A percentile compares a stretch with the other conserved stretches of the same genome.
Conservation (phyloP, 2,329 filamentous ascomycete genomes). For the Aspergillus persii region DNA sequence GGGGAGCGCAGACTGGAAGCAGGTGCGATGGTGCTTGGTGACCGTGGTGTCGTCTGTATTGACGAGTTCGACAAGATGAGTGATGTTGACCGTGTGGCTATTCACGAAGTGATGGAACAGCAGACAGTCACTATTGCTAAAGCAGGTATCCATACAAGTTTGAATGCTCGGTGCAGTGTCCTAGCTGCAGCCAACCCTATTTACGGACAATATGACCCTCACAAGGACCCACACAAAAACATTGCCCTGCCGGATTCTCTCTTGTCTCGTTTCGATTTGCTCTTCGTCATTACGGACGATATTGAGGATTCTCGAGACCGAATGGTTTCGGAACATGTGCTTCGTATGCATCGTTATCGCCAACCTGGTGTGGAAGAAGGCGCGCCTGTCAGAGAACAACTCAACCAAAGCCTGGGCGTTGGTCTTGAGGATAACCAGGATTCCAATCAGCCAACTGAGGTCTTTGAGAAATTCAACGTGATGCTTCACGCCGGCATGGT, state of each 20-base stretch:
- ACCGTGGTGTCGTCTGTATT: slow-evolving; percentile 96
- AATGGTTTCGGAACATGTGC: slow-evolving; percentile 90
- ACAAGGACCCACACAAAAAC: slow-evolving; percentile 98
- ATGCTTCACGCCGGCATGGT: slow-evolving; percentile 95
- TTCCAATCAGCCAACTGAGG: slow-evolving; percentile 72
- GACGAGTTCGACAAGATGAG: slow-evolving; percentile 99
- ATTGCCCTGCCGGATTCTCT: slow-evolving; percentile 96
- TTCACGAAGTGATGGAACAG: slow-evolving; percentile 99
- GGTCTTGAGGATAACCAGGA: slow-evolving; percentile 75
- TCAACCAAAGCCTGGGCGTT: slow-evolving; percentile 79
- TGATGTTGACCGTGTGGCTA: slow-evolving; percentile 93
- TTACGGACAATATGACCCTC: slow-evolving; percentile 96
- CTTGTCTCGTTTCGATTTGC: slow-evolving; percentile 94
- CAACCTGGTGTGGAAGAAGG: slow-evolving; percentile 92
- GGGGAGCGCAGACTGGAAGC: slow-evolving; percentile 92
- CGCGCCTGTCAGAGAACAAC: slow-evolving; percentile 85
- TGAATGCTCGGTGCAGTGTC: slow-evolving; percentile 95
- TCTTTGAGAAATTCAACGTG: slow-evolving; percentile 93
- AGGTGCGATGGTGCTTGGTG: slow-evolving; percentile 97
- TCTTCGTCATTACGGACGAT: slow-evolving; percentile 97
- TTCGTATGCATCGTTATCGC: slow-evolving; percentile 95
- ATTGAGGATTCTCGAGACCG: slow-evolving; percentile 92
- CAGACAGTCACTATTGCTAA: slow-evolving; percentile 99
- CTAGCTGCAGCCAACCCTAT: slow-evolving; percentile 96
- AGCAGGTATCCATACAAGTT: slow-evolving; percentile 93